Conservation (phyloP, 768 basidiomycete genomes). For the Hortiboletus campestris region DNA sequence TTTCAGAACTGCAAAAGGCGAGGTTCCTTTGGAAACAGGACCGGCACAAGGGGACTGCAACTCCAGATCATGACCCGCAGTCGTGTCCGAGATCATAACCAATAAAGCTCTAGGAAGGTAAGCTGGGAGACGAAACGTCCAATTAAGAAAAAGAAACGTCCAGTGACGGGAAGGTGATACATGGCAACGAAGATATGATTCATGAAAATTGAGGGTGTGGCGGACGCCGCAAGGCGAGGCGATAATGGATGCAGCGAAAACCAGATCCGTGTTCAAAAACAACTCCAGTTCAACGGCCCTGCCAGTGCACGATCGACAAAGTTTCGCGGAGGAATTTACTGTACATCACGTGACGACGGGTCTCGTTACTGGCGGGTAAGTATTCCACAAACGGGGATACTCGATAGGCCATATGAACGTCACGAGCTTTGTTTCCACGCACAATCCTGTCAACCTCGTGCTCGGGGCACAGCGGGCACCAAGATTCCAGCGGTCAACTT, state of each 20-base stretch:
- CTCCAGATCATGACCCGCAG: constrained; percentile 27
- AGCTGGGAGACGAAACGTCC: constrained; percentile 14
- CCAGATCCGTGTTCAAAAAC: constrained; percentile 16
- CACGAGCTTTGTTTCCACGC: not conserved
- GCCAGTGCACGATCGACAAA: constrained; percentile 6
- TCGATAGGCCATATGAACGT: too few species aligned
- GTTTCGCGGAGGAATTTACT: constrained; percentile 3
- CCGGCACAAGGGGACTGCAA: constrained; percentile 12
- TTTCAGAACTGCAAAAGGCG: constrained; percentile 15
- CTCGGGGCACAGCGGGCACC: not conserved
- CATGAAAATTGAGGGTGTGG: constrained; percentile 15
- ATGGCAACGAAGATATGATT: constrained; percentile 20
- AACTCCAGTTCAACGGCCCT: too few species aligned
- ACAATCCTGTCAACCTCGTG: not conserved
- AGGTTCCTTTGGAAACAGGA: constrained; percentile 28
- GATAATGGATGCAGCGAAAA: constrained; percentile 10
- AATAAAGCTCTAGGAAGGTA: constrained; percentile 18
- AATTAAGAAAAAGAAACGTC: constrained; percentile 26
- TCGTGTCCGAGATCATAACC: constrained; percentile 15
- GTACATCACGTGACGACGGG: not conserved
- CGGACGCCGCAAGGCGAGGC: constrained; percentile 23
- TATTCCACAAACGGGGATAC: not conserved
- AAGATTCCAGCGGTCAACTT: constrained; percentile 9
- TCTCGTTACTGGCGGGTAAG: not conserved
- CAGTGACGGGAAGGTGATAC: constrained; percentile 15